A percentile compares a stretch with the other conserved stretches of the same genome.
These are phyloP conservation scores for Casuarina glauca DNA, from an alignment of 306 rosid species.

Conservation along the genomic window DNA sequence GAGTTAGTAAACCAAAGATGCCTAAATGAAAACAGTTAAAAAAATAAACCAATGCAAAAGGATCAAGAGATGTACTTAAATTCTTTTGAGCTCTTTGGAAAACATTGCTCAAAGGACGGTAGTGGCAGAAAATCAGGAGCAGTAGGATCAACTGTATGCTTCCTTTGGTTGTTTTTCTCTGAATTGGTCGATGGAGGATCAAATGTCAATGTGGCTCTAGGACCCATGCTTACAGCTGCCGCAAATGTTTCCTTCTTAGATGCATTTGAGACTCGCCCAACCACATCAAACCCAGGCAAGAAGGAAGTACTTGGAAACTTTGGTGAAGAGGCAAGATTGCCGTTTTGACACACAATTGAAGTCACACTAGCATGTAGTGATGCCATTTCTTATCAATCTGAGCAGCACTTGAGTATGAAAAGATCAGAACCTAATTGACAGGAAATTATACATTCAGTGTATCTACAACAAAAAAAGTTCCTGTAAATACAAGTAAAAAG, in stretches of 20 bases:
- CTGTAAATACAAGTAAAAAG: background rate
- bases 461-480: background rate
- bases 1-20: constrained; percentile 10
- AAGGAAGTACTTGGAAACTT: constrained; percentile 58
- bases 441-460: constrained; percentile 13
- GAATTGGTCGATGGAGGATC: constrained; percentile 62
- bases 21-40: background rate
- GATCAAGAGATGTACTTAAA: constrained; percentile 34
- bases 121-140: constrained; percentile 91
- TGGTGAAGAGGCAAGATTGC: constrained; percentile 51
- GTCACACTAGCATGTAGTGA: constrained; percentile 67
- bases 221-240: constrained; percentile 46
- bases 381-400: constrained; percentile 58
- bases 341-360: constrained; percentile 75
- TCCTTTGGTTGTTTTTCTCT: constrained; percentile 59
- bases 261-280: constrained; percentile 55
- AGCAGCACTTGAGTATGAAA: constrained; percentile 19
- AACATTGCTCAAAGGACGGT: constrained; percentile 91
- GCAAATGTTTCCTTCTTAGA: constrained; percentile 59
- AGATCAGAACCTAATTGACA: constrained; percentile 15
- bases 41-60: constrained; percentile 7
- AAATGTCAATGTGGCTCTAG: constrained; percentile 79
- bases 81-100: constrained; percentile 96
- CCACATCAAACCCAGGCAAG: constrained; percentile 74
- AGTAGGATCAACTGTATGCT: constrained; percentile 82